Conservation (phyloP, 129 eudicot species). For the Lonicera japonica region DNA sequence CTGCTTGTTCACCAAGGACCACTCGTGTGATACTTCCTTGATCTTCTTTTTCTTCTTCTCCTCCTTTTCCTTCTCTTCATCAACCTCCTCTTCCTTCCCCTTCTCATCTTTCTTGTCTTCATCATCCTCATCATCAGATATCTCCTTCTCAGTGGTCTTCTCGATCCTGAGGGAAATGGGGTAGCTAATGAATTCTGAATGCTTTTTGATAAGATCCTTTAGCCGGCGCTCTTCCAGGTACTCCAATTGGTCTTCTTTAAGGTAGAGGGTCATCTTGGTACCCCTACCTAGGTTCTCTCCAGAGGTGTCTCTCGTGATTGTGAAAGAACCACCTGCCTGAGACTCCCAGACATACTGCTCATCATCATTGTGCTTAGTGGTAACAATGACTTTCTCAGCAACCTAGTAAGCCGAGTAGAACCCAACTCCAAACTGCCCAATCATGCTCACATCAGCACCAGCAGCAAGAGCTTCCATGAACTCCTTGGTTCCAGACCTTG, state of each 20-base stretch:
- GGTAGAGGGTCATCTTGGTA: slow-evolving; percentile 29
- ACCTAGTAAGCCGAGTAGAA: slow-evolving; percentile 15
- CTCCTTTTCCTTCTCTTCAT: slow-evolving; percentile 15
- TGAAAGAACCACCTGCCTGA: slow-evolving; percentile 25
- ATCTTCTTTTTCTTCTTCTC: slow-evolving; percentile 20
- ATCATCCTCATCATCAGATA: slow-evolving; percentile 23
- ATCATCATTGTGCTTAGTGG: slow-evolving; percentile 25
- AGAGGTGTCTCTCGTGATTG: slow-evolving; percentile 14
- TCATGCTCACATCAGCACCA: slow-evolving; percentile 28
- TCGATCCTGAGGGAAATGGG: slow-evolving; percentile 22
- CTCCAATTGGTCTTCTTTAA: slow-evolving; percentile 22
- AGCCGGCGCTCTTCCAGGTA: slow-evolving; percentile 14
- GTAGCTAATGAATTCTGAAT: slow-evolving; percentile 22
- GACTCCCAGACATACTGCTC: slow-evolving; percentile 28
- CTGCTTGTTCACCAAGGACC: slow-evolving; percentile 23
- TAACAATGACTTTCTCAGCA: slow-evolving; percentile 21
- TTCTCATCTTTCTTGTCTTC: slow-evolving; percentile 19
- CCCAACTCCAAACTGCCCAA: slow-evolving; percentile 16
- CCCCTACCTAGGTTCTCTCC: slow-evolving; percentile 26
- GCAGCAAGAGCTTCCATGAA: slow-evolving; percentile 27
- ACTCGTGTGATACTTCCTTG: slow-evolving; percentile 21
- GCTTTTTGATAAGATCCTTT: slow-evolving; percentile 22
- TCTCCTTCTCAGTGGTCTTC: slow-evolving; percentile 21
- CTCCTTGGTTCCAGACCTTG: slow-evolving; percentile 24
- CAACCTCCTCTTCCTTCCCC: slow-evolving; percentile 11